These are phyloP conservation scores for Debaryomyces sp. DNA, from an alignment of 1,139 yeast species.

Conservation along the genomic window DNA sequence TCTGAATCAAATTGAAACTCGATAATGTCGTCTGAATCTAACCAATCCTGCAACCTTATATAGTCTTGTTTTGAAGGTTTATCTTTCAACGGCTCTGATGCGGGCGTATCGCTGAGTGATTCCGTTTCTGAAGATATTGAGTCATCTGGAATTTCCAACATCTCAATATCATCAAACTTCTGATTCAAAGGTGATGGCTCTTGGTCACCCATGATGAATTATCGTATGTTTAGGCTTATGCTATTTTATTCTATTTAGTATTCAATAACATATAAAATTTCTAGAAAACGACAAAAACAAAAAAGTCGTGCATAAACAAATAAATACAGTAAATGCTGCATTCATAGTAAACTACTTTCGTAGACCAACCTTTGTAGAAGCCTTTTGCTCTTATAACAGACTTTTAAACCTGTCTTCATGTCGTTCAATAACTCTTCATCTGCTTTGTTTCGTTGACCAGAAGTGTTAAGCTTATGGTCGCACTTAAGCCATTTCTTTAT, in stretches of 20 bases:
- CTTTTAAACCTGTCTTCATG: conserved; percentile 13
- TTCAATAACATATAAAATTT: neutral
- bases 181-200: conserved; percentile 11
- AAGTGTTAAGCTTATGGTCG: neutral
- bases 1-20: conserved; percentile 34
- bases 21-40: conserved; percentile 27
- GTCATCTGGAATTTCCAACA: conserved; percentile 49
- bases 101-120: conserved; percentile 22
- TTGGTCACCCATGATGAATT: conserved; percentile 8
- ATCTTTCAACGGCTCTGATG: conserved; percentile 17
- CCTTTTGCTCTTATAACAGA: conserved; percentile 16
- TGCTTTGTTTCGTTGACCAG: neutral
- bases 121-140: conserved; percentile 35
- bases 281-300: conserved; percentile 2
- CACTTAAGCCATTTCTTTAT: conserved; percentile 20
- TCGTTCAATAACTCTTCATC: conserved; percentile 8
- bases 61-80: conserved; percentile 15
- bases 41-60: conserved; percentile 41
- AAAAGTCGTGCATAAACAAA: neutral
- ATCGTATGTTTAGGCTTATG: neutral
- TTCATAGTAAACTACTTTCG: conserved; percentile 10
- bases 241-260: neutral
- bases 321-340: neutral
- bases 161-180: conserved; percentile 45
- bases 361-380: conserved; percentile 17